A percentile compares a stretch with the other conserved stretches of the same genome.
These are phyloP conservation scores for Candida schatavii DNA, from an alignment of 805 yeast genomes.

Conservation along the genomic window DNA sequence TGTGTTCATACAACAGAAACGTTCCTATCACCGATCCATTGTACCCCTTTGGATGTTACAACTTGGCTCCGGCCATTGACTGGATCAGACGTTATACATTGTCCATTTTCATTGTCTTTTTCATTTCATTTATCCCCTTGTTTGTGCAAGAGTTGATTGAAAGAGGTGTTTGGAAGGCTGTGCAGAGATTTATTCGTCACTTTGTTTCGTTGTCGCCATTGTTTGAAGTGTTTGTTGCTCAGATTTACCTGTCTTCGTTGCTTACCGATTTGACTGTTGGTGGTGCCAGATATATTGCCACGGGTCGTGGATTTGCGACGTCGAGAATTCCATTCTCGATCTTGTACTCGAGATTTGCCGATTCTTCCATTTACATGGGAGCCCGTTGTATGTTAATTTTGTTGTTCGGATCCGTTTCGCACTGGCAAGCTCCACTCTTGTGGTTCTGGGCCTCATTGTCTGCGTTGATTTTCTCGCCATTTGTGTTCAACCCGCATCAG, in stretches of 20 bases:
- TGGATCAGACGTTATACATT: slow-evolving; percentile 75
- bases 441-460: slow-evolving; percentile 97
- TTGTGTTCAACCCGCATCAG: slow-evolving; percentile 96
- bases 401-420: slow-evolving; percentile 68
- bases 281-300: slow-evolving; percentile 79
- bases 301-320: slow-evolving; percentile 83
- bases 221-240: slow-evolving; percentile 78
- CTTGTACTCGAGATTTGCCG: slow-evolving; percentile 69
- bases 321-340: slow-evolving; percentile 63
- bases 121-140: slow-evolving; percentile 71
- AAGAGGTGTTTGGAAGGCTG: slow-evolving; percentile 69
- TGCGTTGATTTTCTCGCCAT: slow-evolving; percentile 88
- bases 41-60: slow-evolving; percentile 67
- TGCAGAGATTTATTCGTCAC: slow-evolving; percentile 61
- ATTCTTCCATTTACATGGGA: slow-evolving; percentile 81
- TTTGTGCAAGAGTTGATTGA: slow-evolving; percentile 76
- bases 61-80: slow-evolving; percentile 63
- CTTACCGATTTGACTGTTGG: slow-evolving; percentile 68
- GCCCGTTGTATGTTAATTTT: slow-evolving; percentile 73
- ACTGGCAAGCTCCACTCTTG: slow-evolving; percentile 89
- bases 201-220: slow-evolving; percentile 70
- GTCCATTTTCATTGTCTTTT: slow-evolving; percentile 72
- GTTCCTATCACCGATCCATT: slow-evolving; percentile 61
- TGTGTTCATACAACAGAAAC: slow-evolving; percentile 59
- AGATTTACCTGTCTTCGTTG: slow-evolving; percentile 69